Conservation (phyloP, 306 rosid species). For the Elaeagnus macrophylla region DNA sequence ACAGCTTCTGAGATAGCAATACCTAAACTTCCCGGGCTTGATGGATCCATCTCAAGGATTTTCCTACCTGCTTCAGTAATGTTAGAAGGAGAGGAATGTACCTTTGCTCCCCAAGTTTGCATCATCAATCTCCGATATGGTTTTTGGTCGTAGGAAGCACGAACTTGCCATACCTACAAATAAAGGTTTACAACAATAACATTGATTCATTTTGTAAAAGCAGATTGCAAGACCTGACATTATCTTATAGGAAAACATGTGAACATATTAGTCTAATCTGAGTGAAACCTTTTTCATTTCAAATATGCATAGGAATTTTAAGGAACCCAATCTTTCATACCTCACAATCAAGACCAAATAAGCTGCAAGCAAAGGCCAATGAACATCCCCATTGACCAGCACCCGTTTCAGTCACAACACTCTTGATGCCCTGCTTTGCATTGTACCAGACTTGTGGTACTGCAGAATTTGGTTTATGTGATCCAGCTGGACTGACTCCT, state of each 20-base stretch:
- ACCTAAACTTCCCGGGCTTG: conserved; percentile 90
- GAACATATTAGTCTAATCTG: background rate
- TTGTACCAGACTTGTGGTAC: conserved; percentile 95
- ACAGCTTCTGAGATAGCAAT: conserved; percentile 95
- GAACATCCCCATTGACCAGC: conserved; percentile 99
- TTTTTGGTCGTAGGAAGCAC: conserved; percentile 79
- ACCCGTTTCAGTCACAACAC: conserved; percentile 91
- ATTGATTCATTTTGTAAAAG: background rate
- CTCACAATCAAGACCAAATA: conserved; percentile 84
- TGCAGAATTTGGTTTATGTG: conserved; percentile 90
- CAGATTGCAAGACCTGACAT: background rate
- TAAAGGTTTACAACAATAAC: background rate
- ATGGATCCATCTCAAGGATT: conserved; percentile 56
- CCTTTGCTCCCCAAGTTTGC: conserved; percentile 98
- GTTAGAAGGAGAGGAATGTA: conserved; percentile 83
- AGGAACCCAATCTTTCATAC: conserved; percentile 21
- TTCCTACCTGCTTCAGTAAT: conserved; percentile 61
- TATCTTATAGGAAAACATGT: background rate
- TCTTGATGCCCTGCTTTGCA: conserved; percentile 68
- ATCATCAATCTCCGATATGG: conserved; percentile 88
- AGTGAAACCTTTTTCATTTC: background rate
- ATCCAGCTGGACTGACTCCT: conserved; percentile 93
- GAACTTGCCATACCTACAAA: conserved; percentile 92
- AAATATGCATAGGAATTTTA: background rate
- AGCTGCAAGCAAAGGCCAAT: conserved; percentile 85